Base-by-base conservation (phyloP, 2,329 filamentous ascomycete genomes). In the Calycina herbarum region DNA sequence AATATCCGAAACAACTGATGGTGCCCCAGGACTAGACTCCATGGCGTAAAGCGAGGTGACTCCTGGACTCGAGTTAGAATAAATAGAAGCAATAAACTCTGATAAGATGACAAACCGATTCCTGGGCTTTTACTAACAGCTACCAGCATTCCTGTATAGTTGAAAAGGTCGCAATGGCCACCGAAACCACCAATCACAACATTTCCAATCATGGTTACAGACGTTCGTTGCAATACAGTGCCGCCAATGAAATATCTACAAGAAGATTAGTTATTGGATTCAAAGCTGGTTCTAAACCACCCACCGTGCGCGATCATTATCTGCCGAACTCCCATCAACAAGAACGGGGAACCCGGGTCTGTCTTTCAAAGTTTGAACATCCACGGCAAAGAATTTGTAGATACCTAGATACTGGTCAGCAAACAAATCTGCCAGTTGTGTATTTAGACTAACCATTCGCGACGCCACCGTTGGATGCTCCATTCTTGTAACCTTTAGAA, bases 131-230 rank as follows among this genome's bases (percentile, higher is more conserved):
- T 77, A 65, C 75, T 76, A 31, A 77, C 70, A 2, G 73, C 68
- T 17, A 76, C 69, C 3, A 77, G 59, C 68, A 76, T 75, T 10
- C 76, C 76, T 7, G 76, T 78, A 62, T 76, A 82, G 64, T 83
- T 83, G 72, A 79, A 83, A 2, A 78, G 73, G 68, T 82, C 81
- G 65, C 81, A 83, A 64, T 82, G 78, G 7, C 80, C 80, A 13
- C 81, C 81, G 67, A 83, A 83, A 1, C 76, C 81, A 15, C 78
- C 81, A 60, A 82, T 79, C 4, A 83, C 76, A 29, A 78, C 74
- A 29, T 59, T 59, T n/a, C 78, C 77, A 38, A 80, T 72, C 35
- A 79, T 68, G 11, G 77, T 71, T 20, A 82, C 67, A 40, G 78
- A 76, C 0, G 80, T 78, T 20, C 80, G 75, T 70, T 83, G 81